Base-by-base conservation (phyloP, 2,329 filamentous ascomycete genomes). In the Neurospora sp. region DNA sequence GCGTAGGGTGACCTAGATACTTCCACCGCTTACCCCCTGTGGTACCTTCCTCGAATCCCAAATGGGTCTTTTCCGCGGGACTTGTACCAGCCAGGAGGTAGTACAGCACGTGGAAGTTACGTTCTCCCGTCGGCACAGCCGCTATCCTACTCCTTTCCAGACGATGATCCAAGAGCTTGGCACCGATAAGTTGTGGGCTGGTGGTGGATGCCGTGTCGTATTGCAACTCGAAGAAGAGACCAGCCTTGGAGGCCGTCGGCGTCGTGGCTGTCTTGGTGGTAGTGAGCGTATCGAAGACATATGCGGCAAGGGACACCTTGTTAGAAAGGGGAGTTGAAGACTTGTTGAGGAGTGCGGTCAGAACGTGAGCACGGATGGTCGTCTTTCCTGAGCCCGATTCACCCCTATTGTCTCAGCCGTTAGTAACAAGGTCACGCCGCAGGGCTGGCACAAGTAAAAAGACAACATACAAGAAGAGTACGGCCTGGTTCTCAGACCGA, bases 311-410 rank as follows among this genome's bases (percentile, higher is more conserved):
- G 2, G 95, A 97, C 23, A 97, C 86, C 80, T 97, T 99, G 74
- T 90, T 92, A 1, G 95, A 98, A 3, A 99, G 83, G 0, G 96
- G 96, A 12, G 96, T 98, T 0, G 93, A 93, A 2, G 94, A 96
- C 79, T 94, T 97, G 76, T 91, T 91, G 38, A 99, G 87, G 68
- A 99, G 86, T 1, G 94, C 88, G 33, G 93, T 91, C 66, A 99
- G 84, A 69, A 97, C 84, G 79, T 98, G 96, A 62, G 93, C 92
- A 72, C 96, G 91, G 76, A 98, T 85, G 0, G 96, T 99, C 0
- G 96, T 97, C 83, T 99, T 99, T 76, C 96, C 96, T 39, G 96
- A 90, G 66, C 96, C 96, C 70, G 93, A 97, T 86, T 99, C 96
- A 80, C 96, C 96, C 74, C 94, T 97, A 74, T 67, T 73, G 37